Conservation (phyloP, 768 basidiomycete genomes). For the Lactarius hengduanensis region DNA sequence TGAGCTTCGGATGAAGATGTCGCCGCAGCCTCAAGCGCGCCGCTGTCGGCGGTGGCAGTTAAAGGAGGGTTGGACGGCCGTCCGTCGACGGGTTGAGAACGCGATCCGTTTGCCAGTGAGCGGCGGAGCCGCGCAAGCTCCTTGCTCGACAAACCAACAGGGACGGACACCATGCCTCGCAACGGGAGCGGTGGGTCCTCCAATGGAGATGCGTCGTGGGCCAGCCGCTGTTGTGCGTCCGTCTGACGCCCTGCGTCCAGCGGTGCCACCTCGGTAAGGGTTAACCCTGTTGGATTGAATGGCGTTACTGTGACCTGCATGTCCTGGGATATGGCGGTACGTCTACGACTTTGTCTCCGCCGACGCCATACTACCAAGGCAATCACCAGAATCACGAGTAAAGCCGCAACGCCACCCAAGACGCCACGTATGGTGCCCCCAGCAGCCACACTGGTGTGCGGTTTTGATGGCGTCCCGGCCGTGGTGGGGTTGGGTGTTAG, state of each 20-base stretch:
- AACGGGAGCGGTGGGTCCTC: not conserved
- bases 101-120: not conserved
- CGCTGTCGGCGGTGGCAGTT: not conserved
- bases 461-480: not conserved
- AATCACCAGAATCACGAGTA: not conserved
- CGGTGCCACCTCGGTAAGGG: not conserved
- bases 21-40: not conserved
- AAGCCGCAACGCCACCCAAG: not conserved
- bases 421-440: not conserved
- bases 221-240: not conserved
- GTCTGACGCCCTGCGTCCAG: not conserved
- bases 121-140: not conserved
- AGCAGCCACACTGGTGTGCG: not conserved
- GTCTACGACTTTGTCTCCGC: not conserved
- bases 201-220: not conserved
- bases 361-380: not conserved
- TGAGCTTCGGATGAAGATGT: not conserved
- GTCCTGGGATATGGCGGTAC: not conserved
- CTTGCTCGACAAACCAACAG: not conserved
- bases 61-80: not conserved
- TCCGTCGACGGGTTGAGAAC: not conserved
- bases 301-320: not conserved
- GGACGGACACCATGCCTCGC: not conserved
- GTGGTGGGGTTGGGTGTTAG: not conserved
- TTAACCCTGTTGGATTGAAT: not conserved